These are phyloP conservation scores for Sungouiella thailandica DNA, from an alignment of 805 yeast genomes.

Conservation along the genomic window DNA sequence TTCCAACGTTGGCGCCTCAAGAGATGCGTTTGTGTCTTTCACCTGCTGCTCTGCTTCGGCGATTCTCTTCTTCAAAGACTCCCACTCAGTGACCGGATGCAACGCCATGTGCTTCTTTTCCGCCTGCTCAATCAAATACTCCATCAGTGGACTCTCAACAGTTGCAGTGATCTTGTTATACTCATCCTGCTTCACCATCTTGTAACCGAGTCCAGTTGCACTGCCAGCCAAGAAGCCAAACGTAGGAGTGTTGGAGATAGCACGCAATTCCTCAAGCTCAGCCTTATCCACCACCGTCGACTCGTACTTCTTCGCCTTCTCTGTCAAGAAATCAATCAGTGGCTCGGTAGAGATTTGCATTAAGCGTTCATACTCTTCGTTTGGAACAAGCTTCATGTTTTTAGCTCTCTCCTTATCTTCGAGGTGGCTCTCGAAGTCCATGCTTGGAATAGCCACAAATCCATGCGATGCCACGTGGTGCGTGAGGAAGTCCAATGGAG, in stretches of 20 bases:
- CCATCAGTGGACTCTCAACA: conserved; percentile 4
- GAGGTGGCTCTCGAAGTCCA: conserved; percentile 19
- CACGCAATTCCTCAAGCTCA: conserved; percentile 13
- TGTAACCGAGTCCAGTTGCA: conserved; percentile 5
- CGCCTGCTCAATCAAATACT: conserved; percentile 8
- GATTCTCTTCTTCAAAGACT: conserved; percentile 4
- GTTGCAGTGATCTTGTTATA: neutral
- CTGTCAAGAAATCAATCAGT: conserved; percentile 11
- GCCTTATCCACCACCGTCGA: conserved; percentile 9
- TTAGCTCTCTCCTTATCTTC: conserved; percentile 25
- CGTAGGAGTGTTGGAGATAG: conserved; percentile 12
- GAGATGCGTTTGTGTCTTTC: conserved; percentile 10
- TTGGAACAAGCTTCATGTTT: conserved; percentile 16
- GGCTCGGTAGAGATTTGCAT: conserved; percentile 6
- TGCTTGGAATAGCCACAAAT: conserved; percentile 15
- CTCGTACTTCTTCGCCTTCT: conserved; percentile 11
- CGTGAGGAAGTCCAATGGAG: conserved; percentile 14
- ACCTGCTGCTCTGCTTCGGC: conserved; percentile 9
- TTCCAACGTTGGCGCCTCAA: neutral
- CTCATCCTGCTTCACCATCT: conserved; percentile 1
- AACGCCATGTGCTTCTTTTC: conserved; percentile 3
- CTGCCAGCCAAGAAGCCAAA: conserved; percentile 10
- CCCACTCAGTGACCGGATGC: conserved; percentile 6
- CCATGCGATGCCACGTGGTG: conserved; percentile 12
- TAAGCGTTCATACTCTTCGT: conserved; percentile 15